Percentiles rank a stretch among this genome's conserved stretches.
These are phyloP conservation scores for Sporothrix euskadiensis DNA, from an alignment of 2,329 filamentous ascomycete species.

Conservation along the genomic window DNA sequence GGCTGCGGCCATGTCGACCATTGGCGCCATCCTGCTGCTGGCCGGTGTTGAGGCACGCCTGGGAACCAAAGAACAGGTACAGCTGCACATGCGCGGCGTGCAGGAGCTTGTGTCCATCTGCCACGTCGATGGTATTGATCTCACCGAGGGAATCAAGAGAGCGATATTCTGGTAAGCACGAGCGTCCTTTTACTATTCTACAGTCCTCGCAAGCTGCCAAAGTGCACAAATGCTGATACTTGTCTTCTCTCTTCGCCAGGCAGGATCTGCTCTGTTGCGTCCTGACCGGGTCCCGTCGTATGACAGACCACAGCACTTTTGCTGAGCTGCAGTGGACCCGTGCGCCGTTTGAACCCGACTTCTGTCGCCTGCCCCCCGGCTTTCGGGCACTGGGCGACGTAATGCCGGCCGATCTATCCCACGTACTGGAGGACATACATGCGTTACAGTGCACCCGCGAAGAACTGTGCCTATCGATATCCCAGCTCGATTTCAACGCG, in stretches of 20 bases:
- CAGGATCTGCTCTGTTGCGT: neutral
- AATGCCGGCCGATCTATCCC: neutral
- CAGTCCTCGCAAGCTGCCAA: no score
- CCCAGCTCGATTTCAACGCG: neutral
- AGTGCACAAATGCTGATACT: neutral
- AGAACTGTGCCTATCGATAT: neutral
- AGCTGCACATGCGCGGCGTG: constrained; percentile 3
- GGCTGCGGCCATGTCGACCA: constrained; percentile 7
- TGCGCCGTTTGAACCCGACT: neutral
- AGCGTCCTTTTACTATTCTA: neutral
- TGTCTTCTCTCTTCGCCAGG: neutral
- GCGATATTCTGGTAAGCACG: neutral
- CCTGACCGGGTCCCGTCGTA: constrained; percentile 4
- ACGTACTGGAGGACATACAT: neutral
- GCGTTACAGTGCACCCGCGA: neutral
- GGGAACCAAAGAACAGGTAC: neutral
- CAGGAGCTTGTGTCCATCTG: constrained; percentile 5
- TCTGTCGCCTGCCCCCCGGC: neutral
- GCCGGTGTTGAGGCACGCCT: neutral
- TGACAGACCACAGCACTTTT: constrained; percentile 3
- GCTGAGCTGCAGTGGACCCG: neutral
- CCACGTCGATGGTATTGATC: constrained; percentile 4
- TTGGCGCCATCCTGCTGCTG: constrained; percentile 7
- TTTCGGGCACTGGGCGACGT: neutral
- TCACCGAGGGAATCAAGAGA: neutral